These are phyloP conservation scores for Colletotrichum agaves DNA, from an alignment of 2,329 filamentous ascomycete species.

Conservation along the genomic window DNA sequence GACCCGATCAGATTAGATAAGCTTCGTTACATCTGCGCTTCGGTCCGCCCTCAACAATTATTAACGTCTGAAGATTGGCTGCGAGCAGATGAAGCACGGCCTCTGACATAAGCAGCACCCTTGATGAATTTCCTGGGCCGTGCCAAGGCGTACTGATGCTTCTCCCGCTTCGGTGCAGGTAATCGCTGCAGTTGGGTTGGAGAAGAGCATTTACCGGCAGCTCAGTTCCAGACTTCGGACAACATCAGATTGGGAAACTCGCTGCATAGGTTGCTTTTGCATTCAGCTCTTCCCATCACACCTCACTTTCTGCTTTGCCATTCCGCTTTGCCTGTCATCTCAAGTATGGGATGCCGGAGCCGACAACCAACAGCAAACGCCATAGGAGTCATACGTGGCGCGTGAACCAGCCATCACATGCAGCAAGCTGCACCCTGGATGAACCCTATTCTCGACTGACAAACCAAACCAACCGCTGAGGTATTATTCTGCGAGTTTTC, in stretches of 20 bases:
- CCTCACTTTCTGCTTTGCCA: not conserved
- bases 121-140: not conserved
- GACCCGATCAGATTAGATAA: conserved; percentile 29
- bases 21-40: not conserved
- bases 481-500: not conserved
- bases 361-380: conserved; percentile 4
- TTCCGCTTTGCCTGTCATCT: not conserved
- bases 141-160: not conserved
- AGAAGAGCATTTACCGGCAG: not conserved
- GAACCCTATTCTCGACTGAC: conserved; percentile 7
- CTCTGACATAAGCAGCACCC: not conserved
- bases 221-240: not conserved
- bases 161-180: conserved; percentile 3
- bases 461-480: not conserved
- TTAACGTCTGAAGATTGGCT: not conserved
- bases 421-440: conserved; percentile 16
- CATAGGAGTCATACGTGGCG: conserved; percentile 3
- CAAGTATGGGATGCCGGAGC: conserved; percentile 4
- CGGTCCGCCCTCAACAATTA: not conserved
- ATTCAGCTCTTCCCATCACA: not conserved
- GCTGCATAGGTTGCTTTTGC: not conserved
- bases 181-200: not conserved
- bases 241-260: not conserved
- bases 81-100: conserved; percentile 3
- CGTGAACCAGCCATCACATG: conserved; percentile 12